phyloP scores from a whole-genome alignment of 352 stramenopile species.

The Phytophthora citricola region DNA sequence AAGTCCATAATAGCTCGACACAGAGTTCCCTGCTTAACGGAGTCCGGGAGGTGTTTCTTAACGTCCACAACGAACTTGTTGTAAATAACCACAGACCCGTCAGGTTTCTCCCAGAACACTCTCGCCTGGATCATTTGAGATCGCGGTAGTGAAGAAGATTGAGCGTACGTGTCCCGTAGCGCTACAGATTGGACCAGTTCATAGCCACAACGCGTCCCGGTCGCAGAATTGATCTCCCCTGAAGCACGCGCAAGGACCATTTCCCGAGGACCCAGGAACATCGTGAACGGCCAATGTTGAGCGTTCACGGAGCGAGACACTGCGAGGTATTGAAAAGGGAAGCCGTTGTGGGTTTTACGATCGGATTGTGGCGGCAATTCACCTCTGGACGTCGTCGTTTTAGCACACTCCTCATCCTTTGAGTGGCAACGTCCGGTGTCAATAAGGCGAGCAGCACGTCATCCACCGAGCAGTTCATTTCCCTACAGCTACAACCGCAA shows the following conservation, averaged over 20 bases:
- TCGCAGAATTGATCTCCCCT: slow-evolving; percentile 14
- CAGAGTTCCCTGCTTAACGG: slow-evolving; percentile 19
- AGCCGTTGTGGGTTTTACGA: slow-evolving; percentile 9
- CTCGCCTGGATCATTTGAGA: slow-evolving; percentile 21
- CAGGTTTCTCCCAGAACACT: slow-evolving; percentile 27
- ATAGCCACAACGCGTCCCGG: slow-evolving; percentile 24
- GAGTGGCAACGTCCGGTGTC: slow-evolving; percentile 20
- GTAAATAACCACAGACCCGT: slow-evolving; percentile 23
- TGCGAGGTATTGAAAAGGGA: slow-evolving; percentile 15
- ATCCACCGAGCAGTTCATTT: slow-evolving; percentile 25
- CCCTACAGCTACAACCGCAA: slow-evolving; percentile 24
- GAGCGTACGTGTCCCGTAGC: slow-evolving; percentile 8
- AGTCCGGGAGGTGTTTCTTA: slow-evolving; percentile 26
- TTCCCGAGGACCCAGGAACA: slow-evolving; percentile 26
- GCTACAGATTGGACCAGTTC: slow-evolving; percentile 29
- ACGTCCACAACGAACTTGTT: slow-evolving; percentile 23
- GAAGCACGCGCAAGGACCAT: slow-evolving; percentile 21
- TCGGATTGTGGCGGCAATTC: slow-evolving; percentile 13
- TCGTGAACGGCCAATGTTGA: slow-evolving; percentile 23
- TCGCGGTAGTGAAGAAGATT: slow-evolving; percentile 11
- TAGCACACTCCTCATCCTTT: slow-evolving; percentile 21
- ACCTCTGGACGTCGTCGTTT: slow-evolving; percentile 15
- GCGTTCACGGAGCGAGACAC: slow-evolving; percentile 26
- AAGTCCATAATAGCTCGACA: slow-evolving; percentile 24
- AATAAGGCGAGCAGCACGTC: slow-evolving; percentile 21